A percentile compares a stretch with the other conserved stretches of the same genome.
Conservation (phyloP, 805 yeast species). For the Starmerella tilneyi region DNA sequence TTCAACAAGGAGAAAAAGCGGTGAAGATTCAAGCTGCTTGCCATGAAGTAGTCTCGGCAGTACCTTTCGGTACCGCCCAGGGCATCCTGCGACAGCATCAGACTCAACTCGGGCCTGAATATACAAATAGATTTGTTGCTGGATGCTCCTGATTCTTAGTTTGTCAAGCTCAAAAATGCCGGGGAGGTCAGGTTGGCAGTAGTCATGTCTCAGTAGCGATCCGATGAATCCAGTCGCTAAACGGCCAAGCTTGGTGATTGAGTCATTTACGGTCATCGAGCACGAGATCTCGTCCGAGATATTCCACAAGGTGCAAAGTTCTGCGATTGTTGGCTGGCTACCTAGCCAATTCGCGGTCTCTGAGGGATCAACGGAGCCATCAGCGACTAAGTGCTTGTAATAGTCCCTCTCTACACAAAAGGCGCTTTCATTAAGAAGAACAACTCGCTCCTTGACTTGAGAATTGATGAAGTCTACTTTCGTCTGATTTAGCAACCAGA, state of each 20-base stretch:
- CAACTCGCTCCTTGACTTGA: constrained; percentile 76
- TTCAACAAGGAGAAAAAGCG: constrained; percentile 5
- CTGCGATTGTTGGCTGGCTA: background rate
- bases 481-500: constrained; percentile 85
- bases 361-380: background rate
- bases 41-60: background rate
- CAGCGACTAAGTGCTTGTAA: constrained; percentile 29
- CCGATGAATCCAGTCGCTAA: constrained; percentile 8
- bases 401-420: constrained; percentile 83
- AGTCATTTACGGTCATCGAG: background rate
- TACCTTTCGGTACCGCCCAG: background rate
- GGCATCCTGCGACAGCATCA: background rate
- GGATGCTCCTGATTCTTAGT: background rate
- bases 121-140: background rate
- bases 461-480: constrained; percentile 91
- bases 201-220: background rate
- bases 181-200: background rate
- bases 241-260: background rate
- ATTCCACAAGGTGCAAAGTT: background rate
- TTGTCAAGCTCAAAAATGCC: background rate
- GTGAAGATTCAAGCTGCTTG: background rate
- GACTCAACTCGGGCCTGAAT: background rate
- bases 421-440: constrained; percentile 75
- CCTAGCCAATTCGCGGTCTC: background rate
- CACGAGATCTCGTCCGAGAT: background rate